phyloP scores from a whole-genome alignment of 176 grass and related monocot genomes.

The Phragmites australis region DNA sequence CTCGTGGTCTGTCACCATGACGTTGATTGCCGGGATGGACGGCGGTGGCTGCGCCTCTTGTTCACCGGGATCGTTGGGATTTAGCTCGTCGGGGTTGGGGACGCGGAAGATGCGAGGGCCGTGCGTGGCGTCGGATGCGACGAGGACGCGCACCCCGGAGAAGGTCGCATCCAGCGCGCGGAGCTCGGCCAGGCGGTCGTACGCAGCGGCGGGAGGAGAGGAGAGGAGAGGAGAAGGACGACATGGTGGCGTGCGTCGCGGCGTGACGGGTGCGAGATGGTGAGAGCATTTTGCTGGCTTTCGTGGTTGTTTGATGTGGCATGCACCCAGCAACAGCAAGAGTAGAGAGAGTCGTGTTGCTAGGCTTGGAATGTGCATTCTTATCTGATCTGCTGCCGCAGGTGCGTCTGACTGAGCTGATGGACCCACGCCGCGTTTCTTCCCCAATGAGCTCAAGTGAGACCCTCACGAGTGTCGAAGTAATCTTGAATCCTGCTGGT shows the following conservation, averaged over 20 bases:
- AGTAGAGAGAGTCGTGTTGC: no score
- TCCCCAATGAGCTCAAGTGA: no score
- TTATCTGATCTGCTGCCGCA: not conserved
- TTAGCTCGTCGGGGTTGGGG: not conserved
- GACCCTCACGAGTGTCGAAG: no score
- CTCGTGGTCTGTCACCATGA: not conserved
- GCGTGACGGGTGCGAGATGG: not conserved
- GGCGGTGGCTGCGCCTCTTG: not conserved
- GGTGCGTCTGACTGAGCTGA: no score
- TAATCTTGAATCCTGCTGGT: no score
- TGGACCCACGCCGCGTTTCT: no score
- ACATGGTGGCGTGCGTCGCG: slow-evolving; percentile 15
- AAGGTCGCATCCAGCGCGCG: slow-evolving; percentile 60
- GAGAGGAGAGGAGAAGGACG: not conserved
- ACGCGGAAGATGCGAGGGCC: slow-evolving; percentile 60
- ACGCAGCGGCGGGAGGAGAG: not conserved
- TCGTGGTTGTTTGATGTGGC: not conserved
- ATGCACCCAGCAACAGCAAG: no score
- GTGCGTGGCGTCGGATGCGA: slow-evolving; percentile 31
- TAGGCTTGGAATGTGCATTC: no score
- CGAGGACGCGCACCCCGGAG: slow-evolving; percentile 63
- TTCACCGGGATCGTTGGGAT: not conserved
- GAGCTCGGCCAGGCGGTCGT: slow-evolving; percentile 55
- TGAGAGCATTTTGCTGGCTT: not conserved
- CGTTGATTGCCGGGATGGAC: slow-evolving; percentile 43